Conservation (phyloP, 148 eudicot species). For the Rhododendron ferrugineum region DNA sequence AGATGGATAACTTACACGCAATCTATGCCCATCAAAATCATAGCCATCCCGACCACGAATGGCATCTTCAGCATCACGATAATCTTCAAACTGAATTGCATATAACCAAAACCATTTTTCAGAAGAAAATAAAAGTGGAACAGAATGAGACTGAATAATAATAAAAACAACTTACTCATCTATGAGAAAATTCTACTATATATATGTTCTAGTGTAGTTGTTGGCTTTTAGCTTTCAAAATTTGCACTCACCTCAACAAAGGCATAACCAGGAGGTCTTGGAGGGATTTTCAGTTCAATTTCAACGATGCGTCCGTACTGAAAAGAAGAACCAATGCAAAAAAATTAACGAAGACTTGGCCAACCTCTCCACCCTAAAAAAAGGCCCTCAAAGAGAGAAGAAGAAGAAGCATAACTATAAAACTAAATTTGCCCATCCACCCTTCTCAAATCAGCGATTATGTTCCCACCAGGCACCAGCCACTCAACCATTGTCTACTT, state of each 20-base stretch:
- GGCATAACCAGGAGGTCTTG: slow-evolving; percentile 87
- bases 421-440: background rate
- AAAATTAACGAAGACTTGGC: background rate
- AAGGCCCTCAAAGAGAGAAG: background rate
- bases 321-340: slow-evolving; percentile 14
- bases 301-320: slow-evolving; percentile 90
- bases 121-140: background rate
- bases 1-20: slow-evolving; percentile 48
- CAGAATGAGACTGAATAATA: background rate
- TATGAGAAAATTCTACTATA: background rate
- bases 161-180: background rate
- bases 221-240: background rate
- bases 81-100: slow-evolving; percentile 70
- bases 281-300: slow-evolving; percentile 78
- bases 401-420: background rate
- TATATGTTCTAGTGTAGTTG: background rate
- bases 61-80: slow-evolving; percentile 93
- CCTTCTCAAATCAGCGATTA: background rate
- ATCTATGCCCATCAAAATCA: slow-evolving; percentile 70
- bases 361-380: background rate
- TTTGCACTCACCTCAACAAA: slow-evolving; percentile 75
- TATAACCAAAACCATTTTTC: background rate
- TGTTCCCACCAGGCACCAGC: background rate
- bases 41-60: slow-evolving; percentile 86
- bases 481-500: background rate